Percentiles rank a stretch among this genome's conserved stretches.
Evolutionary conservation across 2,329 filamentous ascomycete genomes (phyloP).

Genomic region (Juglanconis juglandina): DNA sequence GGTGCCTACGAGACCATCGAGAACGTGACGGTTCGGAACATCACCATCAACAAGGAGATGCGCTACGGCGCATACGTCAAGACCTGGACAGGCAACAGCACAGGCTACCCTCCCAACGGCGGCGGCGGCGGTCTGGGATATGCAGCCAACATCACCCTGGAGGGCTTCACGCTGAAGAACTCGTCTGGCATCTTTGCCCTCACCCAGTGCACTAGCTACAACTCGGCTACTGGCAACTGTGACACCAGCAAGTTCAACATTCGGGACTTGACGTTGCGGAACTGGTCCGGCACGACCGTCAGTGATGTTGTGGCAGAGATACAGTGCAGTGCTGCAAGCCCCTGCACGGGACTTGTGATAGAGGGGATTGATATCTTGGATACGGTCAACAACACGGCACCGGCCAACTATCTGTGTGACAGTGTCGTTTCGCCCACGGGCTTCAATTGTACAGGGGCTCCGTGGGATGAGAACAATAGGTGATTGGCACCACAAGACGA

Average conservation of each 20-base stretch:
- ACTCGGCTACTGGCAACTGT: slow-evolving; percentile 18
- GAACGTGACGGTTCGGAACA: slow-evolving; percentile 29
- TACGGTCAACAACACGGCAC: slow-evolving; percentile 12
- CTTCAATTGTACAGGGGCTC: slow-evolving; percentile 16
- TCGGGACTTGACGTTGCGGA: slow-evolving; percentile 17
- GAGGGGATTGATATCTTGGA: slow-evolving; percentile 10
- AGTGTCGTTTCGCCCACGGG: slow-evolving; percentile 12
- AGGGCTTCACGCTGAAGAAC: slow-evolving; percentile 21
- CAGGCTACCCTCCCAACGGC: slow-evolving; percentile 16
- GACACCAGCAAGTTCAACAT: slow-evolving; percentile 23
- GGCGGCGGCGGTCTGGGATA: slow-evolving; percentile 19
- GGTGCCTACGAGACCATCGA: slow-evolving; percentile 14
- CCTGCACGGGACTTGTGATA: slow-evolving; percentile 12
- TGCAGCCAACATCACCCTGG: slow-evolving; percentile 22
- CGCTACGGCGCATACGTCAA: slow-evolving; percentile 19
- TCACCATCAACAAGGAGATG: slow-evolving; percentile 32
- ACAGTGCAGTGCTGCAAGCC: slow-evolving; percentile 19
- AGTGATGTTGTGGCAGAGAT: slow-evolving; percentile 14
- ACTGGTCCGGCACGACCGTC: slow-evolving; percentile 18
- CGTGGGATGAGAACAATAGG: slow-evolving; percentile 16
- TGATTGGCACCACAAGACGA: not conserved
- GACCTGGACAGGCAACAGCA: slow-evolving; percentile 16
- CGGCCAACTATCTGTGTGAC: slow-evolving; percentile 14
- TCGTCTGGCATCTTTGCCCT: slow-evolving; percentile 18
- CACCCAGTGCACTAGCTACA: slow-evolving; percentile 23